Percentiles rank a stretch among this genome's conserved stretches.
These are phyloP conservation scores for Pelargonium hybrid DNA, from an alignment of 441 rosid genomes.

Conservation along the genomic window DNA sequence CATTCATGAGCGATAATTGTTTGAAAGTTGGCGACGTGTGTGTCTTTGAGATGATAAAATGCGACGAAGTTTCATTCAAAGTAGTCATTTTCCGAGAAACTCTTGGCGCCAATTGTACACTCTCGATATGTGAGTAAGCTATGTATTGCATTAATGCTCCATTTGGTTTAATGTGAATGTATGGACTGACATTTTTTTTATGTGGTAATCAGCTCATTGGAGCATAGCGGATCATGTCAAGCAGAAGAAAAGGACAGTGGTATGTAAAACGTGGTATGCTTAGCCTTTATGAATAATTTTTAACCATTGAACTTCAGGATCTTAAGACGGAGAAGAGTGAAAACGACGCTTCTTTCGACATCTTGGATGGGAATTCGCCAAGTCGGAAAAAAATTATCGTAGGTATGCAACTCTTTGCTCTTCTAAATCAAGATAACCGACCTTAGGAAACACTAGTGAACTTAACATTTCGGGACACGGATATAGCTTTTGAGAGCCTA, in stretches of 20 bases:
- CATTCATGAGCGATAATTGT: neutral
- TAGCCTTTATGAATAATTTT: neutral
- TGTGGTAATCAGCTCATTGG: neutral
- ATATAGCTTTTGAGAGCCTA: too few species aligned
- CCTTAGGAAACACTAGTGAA: too few species aligned
- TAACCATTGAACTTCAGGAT: neutral
- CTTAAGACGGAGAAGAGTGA: neutral
- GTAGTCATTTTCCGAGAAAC: neutral
- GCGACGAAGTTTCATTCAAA: neutral
- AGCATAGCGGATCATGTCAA: neutral
- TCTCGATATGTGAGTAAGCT: neutral
- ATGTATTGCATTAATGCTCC: neutral
- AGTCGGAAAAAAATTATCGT: neutral
- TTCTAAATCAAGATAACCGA: too few species aligned
- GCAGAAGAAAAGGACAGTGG: neutral
- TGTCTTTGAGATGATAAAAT: neutral
- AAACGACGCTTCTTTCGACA: neutral
- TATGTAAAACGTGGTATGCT: neutral
- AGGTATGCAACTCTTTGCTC: neutral
- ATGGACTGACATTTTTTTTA: neutral
- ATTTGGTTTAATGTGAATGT: neutral
- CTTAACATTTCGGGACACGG: too few species aligned
- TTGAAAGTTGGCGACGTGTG: neutral
- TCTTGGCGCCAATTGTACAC: neutral
- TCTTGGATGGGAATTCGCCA: neutral